These are phyloP conservation scores for Podospora fimiseda DNA, from an alignment of 495 filamentous ascomycete genomes.

Conservation along the genomic window DNA sequence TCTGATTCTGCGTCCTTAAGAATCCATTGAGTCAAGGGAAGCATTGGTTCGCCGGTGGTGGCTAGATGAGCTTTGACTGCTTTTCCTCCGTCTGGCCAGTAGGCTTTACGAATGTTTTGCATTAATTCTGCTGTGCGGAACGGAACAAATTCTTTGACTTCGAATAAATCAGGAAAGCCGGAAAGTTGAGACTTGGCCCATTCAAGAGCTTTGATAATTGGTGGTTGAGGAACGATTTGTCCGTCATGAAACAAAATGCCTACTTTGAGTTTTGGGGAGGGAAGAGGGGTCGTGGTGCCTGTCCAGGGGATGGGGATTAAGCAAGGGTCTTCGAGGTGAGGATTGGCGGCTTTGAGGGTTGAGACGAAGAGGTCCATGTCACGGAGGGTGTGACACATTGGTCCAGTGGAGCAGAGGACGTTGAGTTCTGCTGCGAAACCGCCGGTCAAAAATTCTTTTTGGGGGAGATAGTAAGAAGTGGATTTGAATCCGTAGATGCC, in stretches of 20 bases:
- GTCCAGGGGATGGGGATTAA: constrained; percentile 41
- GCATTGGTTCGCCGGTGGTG: constrained; percentile 52
- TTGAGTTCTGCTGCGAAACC: constrained; percentile 25
- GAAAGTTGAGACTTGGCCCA: constrained; percentile 47
- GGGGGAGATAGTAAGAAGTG: constrained; percentile 44
- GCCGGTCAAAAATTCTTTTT: constrained; percentile 45
- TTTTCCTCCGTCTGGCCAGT: constrained; percentile 52
- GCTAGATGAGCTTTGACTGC: constrained; percentile 44
- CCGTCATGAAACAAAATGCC: constrained; percentile 67
- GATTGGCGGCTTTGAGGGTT: constrained; percentile 20
- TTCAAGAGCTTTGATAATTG: constrained; percentile 54
- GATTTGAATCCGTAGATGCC: constrained; percentile 58
- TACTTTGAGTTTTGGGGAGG: constrained; percentile 49
- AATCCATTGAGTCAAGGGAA: constrained; percentile 45
- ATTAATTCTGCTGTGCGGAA: constrained; percentile 41
- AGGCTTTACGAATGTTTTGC: constrained; percentile 37
- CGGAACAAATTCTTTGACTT: constrained; percentile 30
- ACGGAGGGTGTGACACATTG: constrained; percentile 21
- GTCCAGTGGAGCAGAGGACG: constrained; percentile 24
- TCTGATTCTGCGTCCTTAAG: constrained; percentile 42
- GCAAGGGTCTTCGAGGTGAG: constrained; percentile 20
- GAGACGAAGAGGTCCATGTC: constrained; percentile 33
- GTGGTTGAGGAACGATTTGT: constrained; percentile 65
- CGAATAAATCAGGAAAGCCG: constrained; percentile 35
- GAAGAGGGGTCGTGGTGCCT: constrained; percentile 20